Evolutionary conservation across 2,329 filamentous ascomycete species (phyloP).

Genomic region (Penicillium concentricum): DNA sequence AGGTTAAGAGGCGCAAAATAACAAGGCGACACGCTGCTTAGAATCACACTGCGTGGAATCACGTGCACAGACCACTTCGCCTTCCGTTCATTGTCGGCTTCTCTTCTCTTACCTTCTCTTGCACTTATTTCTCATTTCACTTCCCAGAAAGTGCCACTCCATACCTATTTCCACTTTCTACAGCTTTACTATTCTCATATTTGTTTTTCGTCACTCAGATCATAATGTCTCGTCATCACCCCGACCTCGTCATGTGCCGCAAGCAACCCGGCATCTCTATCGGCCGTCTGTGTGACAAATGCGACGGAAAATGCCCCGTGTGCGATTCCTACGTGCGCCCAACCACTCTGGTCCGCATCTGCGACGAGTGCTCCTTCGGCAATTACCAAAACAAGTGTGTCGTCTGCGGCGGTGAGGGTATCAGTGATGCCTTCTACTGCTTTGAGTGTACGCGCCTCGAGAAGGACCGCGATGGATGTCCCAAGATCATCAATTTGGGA

Average conservation of each 20-base stretch:
- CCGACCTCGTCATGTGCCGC: constrained; percentile 99
- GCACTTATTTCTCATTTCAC: background rate
- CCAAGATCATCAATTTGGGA: constrained; percentile 98
- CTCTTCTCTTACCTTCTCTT: background rate
- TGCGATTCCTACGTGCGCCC: constrained; percentile 99
- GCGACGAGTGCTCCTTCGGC: constrained; percentile 98
- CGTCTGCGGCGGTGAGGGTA: constrained; percentile 96
- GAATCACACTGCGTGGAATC: constrained; percentile 14
- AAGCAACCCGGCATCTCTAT: constrained; percentile 97
- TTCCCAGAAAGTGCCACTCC: background rate
- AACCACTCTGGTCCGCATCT: constrained; percentile 95
- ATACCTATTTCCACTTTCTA: background rate
- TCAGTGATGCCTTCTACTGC: constrained; percentile 98
- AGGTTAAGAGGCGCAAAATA: background rate
- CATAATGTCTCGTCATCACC: constrained; percentile 89
- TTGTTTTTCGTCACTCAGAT: background rate
- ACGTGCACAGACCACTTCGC: constrained; percentile 27
- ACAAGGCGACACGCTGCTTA: background rate
- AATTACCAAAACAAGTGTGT: constrained; percentile 99
- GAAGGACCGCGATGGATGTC: constrained; percentile 95
- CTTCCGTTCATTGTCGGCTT: background rate
- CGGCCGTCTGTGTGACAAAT: constrained; percentile 98
- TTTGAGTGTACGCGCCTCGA: constrained; percentile 97
- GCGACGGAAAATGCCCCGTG: constrained; percentile 98
- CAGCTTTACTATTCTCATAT: background rate